Percentiles rank a stretch among this genome's conserved stretches.
Conservation (phyloP, 176 grass and related monocot genomes). For the Cenchrus purpureus region DNA sequence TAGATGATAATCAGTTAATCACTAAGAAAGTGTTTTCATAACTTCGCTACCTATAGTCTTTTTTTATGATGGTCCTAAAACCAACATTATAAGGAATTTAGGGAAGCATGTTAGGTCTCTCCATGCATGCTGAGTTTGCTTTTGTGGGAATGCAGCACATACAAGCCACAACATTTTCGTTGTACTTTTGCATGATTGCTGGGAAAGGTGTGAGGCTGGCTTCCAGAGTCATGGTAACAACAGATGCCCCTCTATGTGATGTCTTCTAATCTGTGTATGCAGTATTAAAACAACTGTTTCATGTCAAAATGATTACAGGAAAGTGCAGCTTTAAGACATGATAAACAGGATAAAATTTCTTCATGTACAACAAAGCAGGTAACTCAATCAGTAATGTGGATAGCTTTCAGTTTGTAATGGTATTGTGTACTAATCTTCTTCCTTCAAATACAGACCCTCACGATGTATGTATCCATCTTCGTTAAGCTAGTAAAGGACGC, state of each 20-base stretch:
- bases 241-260: neutral
- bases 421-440: neutral
- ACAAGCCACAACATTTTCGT: neutral
- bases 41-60: neutral
- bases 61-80: neutral
- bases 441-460: neutral
- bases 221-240: constrained; percentile 15
- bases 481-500: neutral
- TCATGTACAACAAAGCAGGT: constrained; percentile 31
- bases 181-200: neutral
- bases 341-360: constrained; percentile 6
- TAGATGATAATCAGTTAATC: neutral
- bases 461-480: constrained; percentile 3
- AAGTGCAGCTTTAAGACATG: constrained; percentile 17
- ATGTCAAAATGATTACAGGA: constrained; percentile 25
- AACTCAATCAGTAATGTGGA: neutral
- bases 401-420: neutral
- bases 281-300: neutral
- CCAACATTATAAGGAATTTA: neutral
- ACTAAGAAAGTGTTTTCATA: neutral
- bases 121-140: neutral
- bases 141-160: neutral
- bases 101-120: neutral
- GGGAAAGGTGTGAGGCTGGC: neutral
- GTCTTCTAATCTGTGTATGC: neutral